Evolutionary conservation across 129 eudicot species (phyloP).

Genomic region (Glebionis coronaria): DNA sequence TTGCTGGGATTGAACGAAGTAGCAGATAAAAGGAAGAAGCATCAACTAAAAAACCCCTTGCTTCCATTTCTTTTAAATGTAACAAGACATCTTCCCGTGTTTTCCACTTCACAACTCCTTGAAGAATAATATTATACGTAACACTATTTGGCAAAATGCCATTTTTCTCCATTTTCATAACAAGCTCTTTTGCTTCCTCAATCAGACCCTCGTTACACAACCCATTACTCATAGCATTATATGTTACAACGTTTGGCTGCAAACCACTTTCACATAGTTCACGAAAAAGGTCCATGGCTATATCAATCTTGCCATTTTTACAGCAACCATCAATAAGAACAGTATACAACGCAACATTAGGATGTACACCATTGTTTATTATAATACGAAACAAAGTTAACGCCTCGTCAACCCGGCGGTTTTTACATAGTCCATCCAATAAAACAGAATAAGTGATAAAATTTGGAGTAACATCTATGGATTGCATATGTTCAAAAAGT

Average conservation of each 20-base stretch:
- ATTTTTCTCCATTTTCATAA: conserved; percentile 44
- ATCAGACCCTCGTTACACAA: conserved; percentile 35
- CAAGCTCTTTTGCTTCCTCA: conserved; percentile 36
- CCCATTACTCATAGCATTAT: conserved; percentile 36
- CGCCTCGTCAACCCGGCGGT: conserved; percentile 31
- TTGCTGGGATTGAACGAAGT: conserved; percentile 14
- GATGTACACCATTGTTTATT: conserved; percentile 20
- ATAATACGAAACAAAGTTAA: conserved; percentile 32
- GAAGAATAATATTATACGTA: conserved; percentile 35
- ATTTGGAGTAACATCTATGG: conserved; percentile 19
- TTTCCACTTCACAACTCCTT: conserved; percentile 32
- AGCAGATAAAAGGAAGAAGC: conserved; percentile 29
- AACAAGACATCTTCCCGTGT: conserved; percentile 23
- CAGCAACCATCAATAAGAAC: conserved; percentile 34
- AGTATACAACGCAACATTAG: conserved; percentile 26
- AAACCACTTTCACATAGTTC: conserved; percentile 26
- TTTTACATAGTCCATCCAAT: conserved; percentile 45
- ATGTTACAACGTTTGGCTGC: conserved; percentile 32
- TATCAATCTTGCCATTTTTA: conserved; percentile 25
- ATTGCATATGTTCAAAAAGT: conserved; percentile 32
- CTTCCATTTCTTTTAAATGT: conserved; percentile 40
- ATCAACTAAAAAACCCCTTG: conserved; percentile 27
- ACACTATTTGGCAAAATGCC: conserved; percentile 32
- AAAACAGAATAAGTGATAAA: conserved; percentile 29
- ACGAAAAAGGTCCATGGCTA: conserved; percentile 26